phyloP scores from a whole-genome alignment of 2,329 filamentous ascomycete species.

The Colletotrichum trifolii region DNA sequence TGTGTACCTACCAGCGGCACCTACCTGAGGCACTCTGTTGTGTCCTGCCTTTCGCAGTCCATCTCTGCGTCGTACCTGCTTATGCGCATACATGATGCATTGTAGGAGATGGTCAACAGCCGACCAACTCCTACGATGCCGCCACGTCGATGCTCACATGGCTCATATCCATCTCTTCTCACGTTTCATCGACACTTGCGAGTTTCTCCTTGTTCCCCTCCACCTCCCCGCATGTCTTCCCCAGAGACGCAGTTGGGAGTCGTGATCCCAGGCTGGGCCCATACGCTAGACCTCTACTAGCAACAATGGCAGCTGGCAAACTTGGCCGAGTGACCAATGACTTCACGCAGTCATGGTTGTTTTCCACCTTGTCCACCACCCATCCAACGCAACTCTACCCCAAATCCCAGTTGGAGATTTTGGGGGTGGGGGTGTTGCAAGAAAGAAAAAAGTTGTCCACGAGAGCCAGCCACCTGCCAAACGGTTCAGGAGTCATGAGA shows the following conservation, averaged over 20 bases:
- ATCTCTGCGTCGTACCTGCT: background rate
- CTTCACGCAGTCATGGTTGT: conserved; percentile 8
- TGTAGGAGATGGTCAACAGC: background rate
- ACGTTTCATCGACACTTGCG: conserved; percentile 8
- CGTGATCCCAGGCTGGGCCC: conserved; percentile 2
- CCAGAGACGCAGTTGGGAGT: conserved; percentile 27
- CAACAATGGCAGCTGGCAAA: background rate
- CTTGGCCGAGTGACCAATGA: conserved; percentile 15
- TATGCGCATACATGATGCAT: background rate
- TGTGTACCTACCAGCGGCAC: too few relatives aligned
- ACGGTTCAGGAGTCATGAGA: conserved; percentile 27
- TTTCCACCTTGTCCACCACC: background rate
- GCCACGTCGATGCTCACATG: conserved; percentile 17
- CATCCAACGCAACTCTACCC: background rate
- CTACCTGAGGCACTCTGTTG: too few relatives aligned
- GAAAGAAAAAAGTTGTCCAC: conserved; percentile 20
- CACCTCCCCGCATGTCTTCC: conserved; percentile 29
- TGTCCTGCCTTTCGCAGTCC: too few relatives aligned
- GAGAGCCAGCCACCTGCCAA: conserved; percentile 35
- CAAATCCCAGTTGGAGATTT: conserved; percentile 15
- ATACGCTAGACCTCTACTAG: conserved; percentile 1
- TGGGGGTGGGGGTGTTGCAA: conserved; percentile 10
- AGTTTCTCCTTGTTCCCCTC: background rate
- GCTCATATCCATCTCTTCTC: conserved; percentile 1
- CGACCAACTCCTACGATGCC: background rate